Evolutionary conservation across 2,329 filamentous ascomycete species (phyloP).

Genomic region (Cladosporium sp.): DNA sequence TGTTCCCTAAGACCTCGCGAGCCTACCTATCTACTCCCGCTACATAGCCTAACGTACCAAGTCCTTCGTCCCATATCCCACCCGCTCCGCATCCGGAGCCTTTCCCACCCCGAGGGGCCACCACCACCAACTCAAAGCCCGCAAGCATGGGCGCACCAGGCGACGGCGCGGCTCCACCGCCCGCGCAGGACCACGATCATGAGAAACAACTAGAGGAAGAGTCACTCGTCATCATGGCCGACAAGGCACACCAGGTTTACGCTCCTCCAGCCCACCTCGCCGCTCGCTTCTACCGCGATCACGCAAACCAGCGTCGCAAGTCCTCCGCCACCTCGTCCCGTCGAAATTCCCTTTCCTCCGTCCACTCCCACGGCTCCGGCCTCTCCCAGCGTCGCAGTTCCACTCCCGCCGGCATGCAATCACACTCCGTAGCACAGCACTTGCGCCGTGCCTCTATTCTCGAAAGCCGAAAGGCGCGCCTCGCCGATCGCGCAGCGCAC

Average conservation of each 20-base stretch:
- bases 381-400: constrained; percentile 47
- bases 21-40: not conserved
- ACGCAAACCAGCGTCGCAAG: constrained; percentile 61
- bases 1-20: too few species aligned
- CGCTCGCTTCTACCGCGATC: constrained; percentile 64
- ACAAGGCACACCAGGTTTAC: constrained; percentile 34
- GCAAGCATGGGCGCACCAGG: constrained; percentile 6
- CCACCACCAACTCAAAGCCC: not conserved
- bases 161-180: not conserved
- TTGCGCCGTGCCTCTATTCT: constrained; percentile 74
- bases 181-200: not conserved
- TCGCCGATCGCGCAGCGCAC: constrained; percentile 75
- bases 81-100: constrained; percentile 5
- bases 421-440: constrained; percentile 73
- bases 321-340: constrained; percentile 74
- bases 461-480: constrained; percentile 71
- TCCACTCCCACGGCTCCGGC: constrained; percentile 65
- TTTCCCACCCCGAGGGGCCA: not conserved
- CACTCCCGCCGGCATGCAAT: constrained; percentile 48
- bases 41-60: not conserved
- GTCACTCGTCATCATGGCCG: constrained; percentile 12
- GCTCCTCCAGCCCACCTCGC: constrained; percentile 72
- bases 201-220: constrained; percentile 8
- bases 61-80: not conserved
- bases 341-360: constrained; percentile 73